Evolutionary conservation across 192 early-diverging fungal species (phyloP).

Genomic region (Backusella westeae): DNA sequence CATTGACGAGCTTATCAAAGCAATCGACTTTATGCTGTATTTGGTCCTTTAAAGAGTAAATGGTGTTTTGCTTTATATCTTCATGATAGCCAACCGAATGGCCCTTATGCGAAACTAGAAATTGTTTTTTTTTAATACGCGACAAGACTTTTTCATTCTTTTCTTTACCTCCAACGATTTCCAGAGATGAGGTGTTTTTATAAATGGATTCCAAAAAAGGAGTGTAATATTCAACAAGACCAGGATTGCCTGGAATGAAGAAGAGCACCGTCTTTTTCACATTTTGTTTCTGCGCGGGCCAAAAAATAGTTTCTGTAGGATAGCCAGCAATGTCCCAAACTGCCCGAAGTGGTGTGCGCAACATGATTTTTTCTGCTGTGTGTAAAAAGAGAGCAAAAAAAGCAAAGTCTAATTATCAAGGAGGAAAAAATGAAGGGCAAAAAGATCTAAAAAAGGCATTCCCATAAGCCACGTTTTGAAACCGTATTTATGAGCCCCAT

Average conservation of each 20-base stretch:
- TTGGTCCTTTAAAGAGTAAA: constrained; percentile 59
- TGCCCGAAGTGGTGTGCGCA: constrained; percentile 28
- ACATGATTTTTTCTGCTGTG: neutral
- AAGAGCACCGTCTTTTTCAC: constrained; percentile 47
- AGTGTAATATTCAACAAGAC: constrained; percentile 78
- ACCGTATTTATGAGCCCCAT: neutral
- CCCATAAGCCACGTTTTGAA: constrained; percentile 8
- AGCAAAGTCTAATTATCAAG: neutral
- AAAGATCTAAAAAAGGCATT: neutral
- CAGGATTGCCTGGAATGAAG: constrained; percentile 75
- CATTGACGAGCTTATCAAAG: constrained; percentile 51
- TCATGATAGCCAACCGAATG: constrained; percentile 49
- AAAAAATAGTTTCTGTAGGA: constrained; percentile 42
- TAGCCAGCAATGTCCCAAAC: constrained; percentile 29
- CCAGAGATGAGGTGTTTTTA: constrained; percentile 44
- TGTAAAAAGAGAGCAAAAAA: neutral
- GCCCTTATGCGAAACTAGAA: constrained; percentile 56
- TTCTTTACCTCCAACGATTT: constrained; percentile 59
- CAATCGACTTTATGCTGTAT: constrained; percentile 65
- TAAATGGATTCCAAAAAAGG: constrained; percentile 65
- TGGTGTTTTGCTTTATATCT: neutral
- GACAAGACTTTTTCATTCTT: neutral
- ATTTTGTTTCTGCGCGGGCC: constrained; percentile 20
- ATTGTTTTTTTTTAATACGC: neutral
- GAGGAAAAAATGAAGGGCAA: neutral